phyloP scores from a whole-genome alignment of 192 early-diverging fungal genomes.

The Coemansia sp. region DNA sequence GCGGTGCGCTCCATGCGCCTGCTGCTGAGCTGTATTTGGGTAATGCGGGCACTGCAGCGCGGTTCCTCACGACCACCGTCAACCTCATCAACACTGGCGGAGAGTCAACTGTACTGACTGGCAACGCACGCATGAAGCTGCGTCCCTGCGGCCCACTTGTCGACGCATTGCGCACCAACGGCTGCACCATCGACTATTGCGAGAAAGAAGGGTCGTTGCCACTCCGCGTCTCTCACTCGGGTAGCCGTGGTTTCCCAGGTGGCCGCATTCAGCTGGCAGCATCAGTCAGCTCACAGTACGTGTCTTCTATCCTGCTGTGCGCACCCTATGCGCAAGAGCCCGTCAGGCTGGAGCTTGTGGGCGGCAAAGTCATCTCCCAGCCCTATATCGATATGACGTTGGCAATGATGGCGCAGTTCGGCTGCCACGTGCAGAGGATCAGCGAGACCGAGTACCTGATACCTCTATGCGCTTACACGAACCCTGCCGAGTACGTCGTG shows the following conservation, averaged over 20 bases:
- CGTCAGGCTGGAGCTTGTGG: constrained; percentile 79
- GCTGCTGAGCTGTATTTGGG: constrained; percentile 84
- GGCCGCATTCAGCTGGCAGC: constrained; percentile 88
- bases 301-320: constrained; percentile 92
- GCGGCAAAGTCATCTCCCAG: constrained; percentile 93
- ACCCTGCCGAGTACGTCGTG: constrained; percentile 81
- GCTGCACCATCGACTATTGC: constrained; percentile 70
- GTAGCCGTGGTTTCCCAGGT: constrained; percentile 69
- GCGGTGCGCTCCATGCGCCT: constrained; percentile 73
- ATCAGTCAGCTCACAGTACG: constrained; percentile 95
- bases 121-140: constrained; percentile 97
- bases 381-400: constrained; percentile 99
- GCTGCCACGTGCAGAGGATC: constrained; percentile 71
- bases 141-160: constrained; percentile 91
- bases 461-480: constrained; percentile 72
- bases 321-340: constrained; percentile 86
- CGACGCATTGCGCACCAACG: constrained; percentile 78
- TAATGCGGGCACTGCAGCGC: constrained; percentile 95
- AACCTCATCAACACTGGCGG: constrained; percentile 63
- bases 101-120: constrained; percentile 69
- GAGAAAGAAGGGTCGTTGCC: constrained; percentile 85
- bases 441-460: constrained; percentile 82
- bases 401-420: constrained; percentile 96
- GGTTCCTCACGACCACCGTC: constrained; percentile 88
- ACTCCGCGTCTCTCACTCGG: constrained; percentile 72